Percentiles rank a stretch among this genome's conserved stretches.
phyloP scores from a whole-genome alignment of 495 filamentous ascomycete species.

The Viridothelium virens region DNA sequence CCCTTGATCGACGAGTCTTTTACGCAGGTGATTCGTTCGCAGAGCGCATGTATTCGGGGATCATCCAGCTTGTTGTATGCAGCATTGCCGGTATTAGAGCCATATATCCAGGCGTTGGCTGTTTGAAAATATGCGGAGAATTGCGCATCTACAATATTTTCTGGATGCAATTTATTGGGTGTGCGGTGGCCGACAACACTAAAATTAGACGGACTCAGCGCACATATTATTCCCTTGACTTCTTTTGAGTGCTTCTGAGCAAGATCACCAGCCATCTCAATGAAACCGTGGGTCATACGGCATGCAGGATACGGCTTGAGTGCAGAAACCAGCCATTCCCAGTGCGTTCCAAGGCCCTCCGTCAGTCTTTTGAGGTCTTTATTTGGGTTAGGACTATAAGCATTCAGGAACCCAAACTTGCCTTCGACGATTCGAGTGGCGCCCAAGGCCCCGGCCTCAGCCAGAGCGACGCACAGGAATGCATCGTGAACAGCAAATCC shows the following conservation, averaged over 20 bases:
- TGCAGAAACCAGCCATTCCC: slow-evolving; percentile 17
- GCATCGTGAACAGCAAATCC: slow-evolving; percentile 30
- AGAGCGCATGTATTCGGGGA: slow-evolving; percentile 17
- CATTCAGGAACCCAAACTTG: slow-evolving; percentile 26
- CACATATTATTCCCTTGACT: slow-evolving; percentile 17
- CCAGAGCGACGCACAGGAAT: slow-evolving; percentile 26
- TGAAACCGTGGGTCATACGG: slow-evolving; percentile 28
- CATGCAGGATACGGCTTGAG: slow-evolving; percentile 30
- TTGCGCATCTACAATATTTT: slow-evolving; percentile 27
- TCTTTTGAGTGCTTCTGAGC: slow-evolving; percentile 7
- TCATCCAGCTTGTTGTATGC: slow-evolving; percentile 23
- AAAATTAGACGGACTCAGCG: slow-evolving; percentile 21
- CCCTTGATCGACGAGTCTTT: slow-evolving; percentile 16
- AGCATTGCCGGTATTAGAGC: slow-evolving; percentile 22
- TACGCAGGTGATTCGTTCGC: slow-evolving; percentile 21
- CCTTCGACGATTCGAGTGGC: slow-evolving; percentile 25
- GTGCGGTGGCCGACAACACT: slow-evolving; percentile 25
- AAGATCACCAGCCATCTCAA: slow-evolving; percentile 23
- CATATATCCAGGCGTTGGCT: slow-evolving; percentile 23
- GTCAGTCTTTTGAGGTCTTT: slow-evolving; percentile 18
- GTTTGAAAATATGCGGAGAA: slow-evolving; percentile 28
- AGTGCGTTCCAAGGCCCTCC: slow-evolving; percentile 21
- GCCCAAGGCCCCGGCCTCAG: slow-evolving; percentile 25
- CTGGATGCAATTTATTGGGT: slow-evolving; percentile 28
- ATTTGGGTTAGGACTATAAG: slow-evolving; percentile 24